Evolutionary conservation across 257 asterid genomes (phyloP), one percentile per base, ranked within the genome.

Genomic region (Leptodermis oblonga): DNA sequence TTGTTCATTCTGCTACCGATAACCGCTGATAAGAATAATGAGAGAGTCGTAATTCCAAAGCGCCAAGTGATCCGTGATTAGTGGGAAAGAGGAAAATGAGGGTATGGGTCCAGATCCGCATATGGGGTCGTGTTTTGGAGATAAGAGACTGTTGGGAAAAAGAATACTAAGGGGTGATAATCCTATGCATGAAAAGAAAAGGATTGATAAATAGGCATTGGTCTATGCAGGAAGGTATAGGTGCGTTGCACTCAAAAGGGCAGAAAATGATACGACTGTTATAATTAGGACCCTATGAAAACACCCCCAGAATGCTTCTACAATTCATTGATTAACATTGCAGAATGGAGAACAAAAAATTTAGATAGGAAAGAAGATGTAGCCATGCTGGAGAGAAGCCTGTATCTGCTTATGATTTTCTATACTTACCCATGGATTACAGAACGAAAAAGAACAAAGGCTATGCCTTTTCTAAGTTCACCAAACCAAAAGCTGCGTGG

Each of bases 381-480:
- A 30, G 9, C 2, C 49, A 25, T 15, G 61, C 52, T 7, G 34
- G 25, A 33, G 4, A 14, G 4, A 22, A 36, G 22, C 18, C 37
- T 26, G 23, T 51, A 48, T 65, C 71, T 10, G 88, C 96, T 60
- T 89, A 86, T 67, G 94, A 89, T 43, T 89, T 86, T 74, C 8
- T 89, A 7, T 89, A 89, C 67, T 67, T 87, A 60, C 96, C 94
- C 0, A 69, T 89, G 18, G 96, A 89, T 55, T 70, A 36, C 76
- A 87, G 96, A 41, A 81, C 76, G 4, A 66, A 49, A 15, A 74
- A 18, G 20, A 72, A 88, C 61, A 76, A 80, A 73, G 96, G 96
- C 0, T 89, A 78, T 68, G 96, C 95, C 5, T 89, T 89, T 67
- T 87, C 85, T 0, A 89, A 89, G 75, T 87, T 89, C 79, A 85